phyloP scores from a whole-genome alignment of 1,284 basidiomycete genomes.

The Cystobasidium pallidum region DNA sequence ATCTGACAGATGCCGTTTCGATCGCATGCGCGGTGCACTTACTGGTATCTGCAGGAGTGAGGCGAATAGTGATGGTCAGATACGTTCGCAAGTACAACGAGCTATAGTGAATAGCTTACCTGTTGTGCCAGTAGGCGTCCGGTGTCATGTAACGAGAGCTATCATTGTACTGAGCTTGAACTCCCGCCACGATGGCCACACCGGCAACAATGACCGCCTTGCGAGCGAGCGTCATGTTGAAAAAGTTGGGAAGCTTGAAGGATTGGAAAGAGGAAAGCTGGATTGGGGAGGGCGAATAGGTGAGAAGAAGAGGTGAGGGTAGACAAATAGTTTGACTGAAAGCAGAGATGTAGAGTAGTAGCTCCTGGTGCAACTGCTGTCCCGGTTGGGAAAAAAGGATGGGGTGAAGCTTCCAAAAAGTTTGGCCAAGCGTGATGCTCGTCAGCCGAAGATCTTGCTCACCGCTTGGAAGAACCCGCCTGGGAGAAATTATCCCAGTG shows the following conservation, averaged over 20 bases:
- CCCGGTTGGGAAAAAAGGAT: background rate
- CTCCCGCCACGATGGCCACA: conserved; percentile 10
- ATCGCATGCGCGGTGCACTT: background rate
- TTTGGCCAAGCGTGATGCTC: conserved; percentile 10
- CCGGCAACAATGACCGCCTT: conserved; percentile 12
- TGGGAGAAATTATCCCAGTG: background rate
- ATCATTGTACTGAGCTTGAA: conserved; percentile 27
- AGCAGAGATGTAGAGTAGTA: too few relatives aligned
- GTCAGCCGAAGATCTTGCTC: conserved; percentile 12
- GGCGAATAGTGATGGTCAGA: background rate
- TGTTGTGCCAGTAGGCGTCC: conserved; percentile 38
- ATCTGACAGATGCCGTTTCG: background rate
- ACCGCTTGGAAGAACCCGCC: background rate
- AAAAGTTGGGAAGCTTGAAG: background rate
- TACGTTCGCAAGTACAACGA: too few relatives aligned
- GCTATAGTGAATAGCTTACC: conserved; percentile 3
- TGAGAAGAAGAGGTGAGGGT: background rate
- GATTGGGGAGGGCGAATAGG: background rate
- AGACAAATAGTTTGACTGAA: background rate
- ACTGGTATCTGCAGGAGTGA: conserved; percentile 19
- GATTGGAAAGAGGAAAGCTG: background rate
- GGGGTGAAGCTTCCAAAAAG: background rate
- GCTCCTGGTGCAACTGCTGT: background rate
- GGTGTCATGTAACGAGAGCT: conserved; percentile 22
- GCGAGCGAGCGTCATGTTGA: conserved; percentile 8